phyloP scores from a whole-genome alignment of 1,284 basidiomycete species.

The Trichosporon inkin region DNA sequence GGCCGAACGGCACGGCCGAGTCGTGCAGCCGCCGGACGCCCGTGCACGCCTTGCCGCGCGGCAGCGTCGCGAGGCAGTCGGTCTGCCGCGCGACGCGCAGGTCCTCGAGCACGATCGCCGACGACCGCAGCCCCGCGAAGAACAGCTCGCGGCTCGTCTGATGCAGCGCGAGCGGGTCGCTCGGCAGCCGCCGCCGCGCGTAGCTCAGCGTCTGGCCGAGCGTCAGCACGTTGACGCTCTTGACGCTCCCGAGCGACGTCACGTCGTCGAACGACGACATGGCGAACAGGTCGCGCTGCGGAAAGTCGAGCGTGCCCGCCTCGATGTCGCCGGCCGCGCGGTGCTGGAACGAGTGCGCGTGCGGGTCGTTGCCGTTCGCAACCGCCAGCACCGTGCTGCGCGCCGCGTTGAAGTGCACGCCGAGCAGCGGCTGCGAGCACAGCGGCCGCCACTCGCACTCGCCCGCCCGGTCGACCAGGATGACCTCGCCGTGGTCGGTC shows the following conservation, averaged over 20 bases:
- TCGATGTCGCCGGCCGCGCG: constrained; percentile 14
- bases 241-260: constrained; percentile 31
- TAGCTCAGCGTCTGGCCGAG: constrained; percentile 16
- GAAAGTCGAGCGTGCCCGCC: constrained; percentile 27
- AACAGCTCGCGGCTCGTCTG: constrained; percentile 29
- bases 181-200: constrained; percentile 23
- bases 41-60: constrained; percentile 33
- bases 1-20: constrained; percentile 42
- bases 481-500: constrained; percentile 41
- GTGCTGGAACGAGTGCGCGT: constrained; percentile 33
- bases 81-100: constrained; percentile 22
- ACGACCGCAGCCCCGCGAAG: constrained; percentile 33
- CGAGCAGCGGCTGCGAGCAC: constrained; percentile 34
- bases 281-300: constrained; percentile 32
- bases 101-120: constrained; percentile 28
- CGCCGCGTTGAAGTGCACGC: constrained; percentile 33
- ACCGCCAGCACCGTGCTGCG: constrained; percentile 33
- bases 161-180: constrained; percentile 37
- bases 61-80: constrained; percentile 20
- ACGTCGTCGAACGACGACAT: constrained; percentile 35
- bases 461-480: constrained; percentile 21
- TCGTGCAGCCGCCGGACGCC: constrained; percentile 38
- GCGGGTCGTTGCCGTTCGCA: constrained; percentile 33
- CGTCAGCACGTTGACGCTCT: constrained; percentile 18
- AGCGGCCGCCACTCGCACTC: constrained; percentile 24